Evolutionary conservation across 495 filamentous ascomycete species (phyloP), one percentile per base, ranked within the genome.

Genomic region (Amorphotheca resinae): DNA sequence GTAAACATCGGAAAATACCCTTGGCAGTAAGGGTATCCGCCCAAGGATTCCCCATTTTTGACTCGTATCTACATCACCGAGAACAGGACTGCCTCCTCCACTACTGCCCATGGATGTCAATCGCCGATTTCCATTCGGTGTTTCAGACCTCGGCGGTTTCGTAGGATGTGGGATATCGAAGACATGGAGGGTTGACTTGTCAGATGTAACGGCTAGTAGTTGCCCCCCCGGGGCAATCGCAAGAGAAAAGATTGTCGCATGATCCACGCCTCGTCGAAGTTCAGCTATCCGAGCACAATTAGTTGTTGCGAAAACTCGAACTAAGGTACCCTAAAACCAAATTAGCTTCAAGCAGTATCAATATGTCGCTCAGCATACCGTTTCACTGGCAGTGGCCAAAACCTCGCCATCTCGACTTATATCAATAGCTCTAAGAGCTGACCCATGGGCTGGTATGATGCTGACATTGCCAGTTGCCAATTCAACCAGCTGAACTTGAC

Each of bases 141-240:
- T 9, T 9, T 41, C 49, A 18, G 35, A 22, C 43, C 41, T 31
- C 16, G 38, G n/a, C 3, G 42, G 38, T 42, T 53, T 58, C 1
- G 57, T 59, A 38, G 56, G 63, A 46, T 66, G 67, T 14, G 64
- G 69, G 20, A 72, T 64, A 53, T 95, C 85, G 57, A 95, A 98
- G 31, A 98, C 75, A 61, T 98, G 91, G 14, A 98, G 63, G 2
- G 87, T 98, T 4, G 80, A 85, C 59, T 95, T 98, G 65, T 98
- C 91, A 18, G 87, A 94, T n/a, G 93, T 95, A 39, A 87, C 87
- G 15, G 91, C 91, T 11, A 96, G 69, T 49, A 83, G 65, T 28
- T 69, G 72, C 35, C 79, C 81, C 7, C 76, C 77, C 0, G 89
- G 91, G 22, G 80, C 91, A 55, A 96, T 86, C 18, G 83, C 77